Evolutionary conservation across 1,284 basidiomycete genomes (phyloP).

Genomic region (Cutaneotrichosporon sp.): DNA sequence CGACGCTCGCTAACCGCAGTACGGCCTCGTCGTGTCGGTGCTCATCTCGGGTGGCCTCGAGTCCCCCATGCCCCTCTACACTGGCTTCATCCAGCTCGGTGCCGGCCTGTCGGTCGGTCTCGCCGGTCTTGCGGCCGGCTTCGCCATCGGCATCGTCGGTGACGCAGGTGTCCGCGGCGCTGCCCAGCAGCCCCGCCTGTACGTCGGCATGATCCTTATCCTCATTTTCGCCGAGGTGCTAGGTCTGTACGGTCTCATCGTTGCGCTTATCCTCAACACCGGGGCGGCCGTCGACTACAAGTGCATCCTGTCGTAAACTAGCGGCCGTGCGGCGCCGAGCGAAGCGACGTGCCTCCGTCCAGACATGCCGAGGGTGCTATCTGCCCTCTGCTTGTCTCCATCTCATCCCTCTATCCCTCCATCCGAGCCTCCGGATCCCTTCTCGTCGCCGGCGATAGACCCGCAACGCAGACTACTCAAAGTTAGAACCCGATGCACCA

Average conservation of each 20-base stretch:
- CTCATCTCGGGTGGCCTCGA: constrained; percentile 66
- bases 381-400: not conserved
- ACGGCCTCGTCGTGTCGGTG: constrained; percentile 89
- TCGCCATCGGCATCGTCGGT: constrained; percentile 91
- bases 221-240: constrained; percentile 93
- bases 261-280: constrained; percentile 56
- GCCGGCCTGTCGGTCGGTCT: constrained; percentile 78
- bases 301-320: no score
- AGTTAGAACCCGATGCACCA: constrained; percentile 10
- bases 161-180: constrained; percentile 89
- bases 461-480: not conserved
- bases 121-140: constrained; percentile 82
- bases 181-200: constrained; percentile 85
- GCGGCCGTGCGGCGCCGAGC: no score
- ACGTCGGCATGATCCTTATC: constrained; percentile 75
- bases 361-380: no score
- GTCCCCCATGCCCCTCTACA: constrained; percentile 63
- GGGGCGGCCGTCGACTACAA: constrained; percentile 38
- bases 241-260: constrained; percentile 57
- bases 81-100: constrained; percentile 83
- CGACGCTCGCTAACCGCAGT: constrained; percentile 45
- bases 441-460: not conserved
- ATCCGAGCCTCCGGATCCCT: not conserved
- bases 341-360: no score
- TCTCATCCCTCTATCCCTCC: not conserved